Base-by-base conservation (phyloP, 768 basidiomycete species). In the Glaciozyma antarctica region DNA sequence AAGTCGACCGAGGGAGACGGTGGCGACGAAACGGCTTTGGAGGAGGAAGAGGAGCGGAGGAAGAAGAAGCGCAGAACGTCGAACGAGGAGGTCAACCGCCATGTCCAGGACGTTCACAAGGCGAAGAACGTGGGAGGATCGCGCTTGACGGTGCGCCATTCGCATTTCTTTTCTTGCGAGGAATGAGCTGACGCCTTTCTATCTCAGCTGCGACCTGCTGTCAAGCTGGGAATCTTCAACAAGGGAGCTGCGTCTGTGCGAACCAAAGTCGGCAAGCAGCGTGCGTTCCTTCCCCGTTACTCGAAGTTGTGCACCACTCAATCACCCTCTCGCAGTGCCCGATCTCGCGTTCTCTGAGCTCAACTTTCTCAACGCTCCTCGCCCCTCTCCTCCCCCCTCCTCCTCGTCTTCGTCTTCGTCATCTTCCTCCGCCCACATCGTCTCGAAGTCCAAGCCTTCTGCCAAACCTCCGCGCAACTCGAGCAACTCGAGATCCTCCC, bases 311-410 rank as follows among this genome's bases (percentile, higher is more conserved):
- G 6, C 21, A 5, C 26, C 5, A 13, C 22, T 16, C 12, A 21
- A 21, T n/a, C 62, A 12, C 38, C 16, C 28, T 17, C 26, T 19
- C n/a, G 28, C 59, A 69, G 68, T 65, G 0, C 61, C 61, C 24
- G 68, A 69, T 43, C 61, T 69, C 58, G 64, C 68, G 13, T 69
- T 69, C 55, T 69, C 68, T 28, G 68, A 69, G 41, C 62, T 57
- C 58, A 60, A 47, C 58, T 69, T 69, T 44, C 64, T 65, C 30
- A 60, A 69, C 32, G 48, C 53, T 12, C 44, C 64, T 45, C 66
- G 66, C 1, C 62, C 45, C 10, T 21, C 34, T 5, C 51, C 58
- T 17, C 24, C 63, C 0, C 0, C 41, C 21, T 52, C 58, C 0
- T 52, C 47, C 16, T 45, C 58, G 2, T 19, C 41, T 1, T 24